phyloP scores from a whole-genome alignment of 208 protist genomes.

The Leishmania gerbilli region DNA sequence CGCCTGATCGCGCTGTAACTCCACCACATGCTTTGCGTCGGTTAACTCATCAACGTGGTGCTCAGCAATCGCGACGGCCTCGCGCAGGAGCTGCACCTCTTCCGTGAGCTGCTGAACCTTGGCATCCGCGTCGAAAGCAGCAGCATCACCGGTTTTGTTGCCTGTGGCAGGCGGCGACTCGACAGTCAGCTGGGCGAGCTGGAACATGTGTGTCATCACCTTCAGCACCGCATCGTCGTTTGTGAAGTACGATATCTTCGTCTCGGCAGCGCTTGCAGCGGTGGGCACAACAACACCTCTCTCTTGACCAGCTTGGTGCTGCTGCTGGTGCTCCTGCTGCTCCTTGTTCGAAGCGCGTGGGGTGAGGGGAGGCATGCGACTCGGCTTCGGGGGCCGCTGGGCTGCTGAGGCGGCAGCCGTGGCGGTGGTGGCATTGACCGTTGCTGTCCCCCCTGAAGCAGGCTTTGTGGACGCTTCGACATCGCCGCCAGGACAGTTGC shows the following conservation, averaged over 20 bases:
- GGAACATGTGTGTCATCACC: constrained; percentile 83
- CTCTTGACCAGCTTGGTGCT: background rate
- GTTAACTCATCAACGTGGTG: constrained; percentile 31
- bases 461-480: background rate
- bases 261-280: constrained; percentile 2
- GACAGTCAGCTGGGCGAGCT: constrained; percentile 41
- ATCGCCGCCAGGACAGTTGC: background rate
- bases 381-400: constrained; percentile 31
- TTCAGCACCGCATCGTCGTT: constrained; percentile 50
- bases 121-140: constrained; percentile 10
- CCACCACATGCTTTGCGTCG: constrained; percentile 28
- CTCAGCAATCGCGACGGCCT: constrained; percentile 52
- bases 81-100: constrained; percentile 46
- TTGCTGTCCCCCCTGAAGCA: background rate
- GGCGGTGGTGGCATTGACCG: background rate
- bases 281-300: background rate
- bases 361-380: constrained; percentile 22
- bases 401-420: constrained; percentile 1
- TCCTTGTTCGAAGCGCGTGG: constrained; percentile 24
- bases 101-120: constrained; percentile 27
- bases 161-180: constrained; percentile 1
- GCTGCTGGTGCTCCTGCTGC: constrained; percentile 19
- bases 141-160: background rate
- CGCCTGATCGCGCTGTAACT: constrained; percentile 63
- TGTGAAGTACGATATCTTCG: constrained; percentile 56